Conservation (phyloP, 2,329 filamentous ascomycete genomes). For the Sarocladium strictum region DNA sequence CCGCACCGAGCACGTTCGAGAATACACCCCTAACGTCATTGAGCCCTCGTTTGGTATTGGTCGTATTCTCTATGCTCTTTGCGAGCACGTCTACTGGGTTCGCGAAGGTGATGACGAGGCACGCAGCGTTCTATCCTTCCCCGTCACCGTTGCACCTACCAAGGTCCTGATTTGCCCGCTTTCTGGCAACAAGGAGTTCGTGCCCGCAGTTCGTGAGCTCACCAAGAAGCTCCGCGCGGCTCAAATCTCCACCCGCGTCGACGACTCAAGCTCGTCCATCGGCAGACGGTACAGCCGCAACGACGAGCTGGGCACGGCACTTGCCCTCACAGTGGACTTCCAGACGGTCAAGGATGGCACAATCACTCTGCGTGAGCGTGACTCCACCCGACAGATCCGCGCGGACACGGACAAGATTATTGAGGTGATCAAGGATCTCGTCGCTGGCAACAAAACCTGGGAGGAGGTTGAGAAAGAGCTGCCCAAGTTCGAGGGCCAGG, state of each 20-base stretch:
- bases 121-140: slow-evolving; percentile 59
- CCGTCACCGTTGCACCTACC: slow-evolving; percentile 73
- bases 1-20: slow-evolving; percentile 74
- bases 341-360: slow-evolving; percentile 84
- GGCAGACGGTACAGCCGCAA: slow-evolving; percentile 93
- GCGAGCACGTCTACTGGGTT: slow-evolving; percentile 95
- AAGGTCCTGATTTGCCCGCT: slow-evolving; percentile 92
- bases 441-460: slow-evolving; percentile 49
- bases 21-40: slow-evolving; percentile 93
- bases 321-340: slow-evolving; percentile 94
- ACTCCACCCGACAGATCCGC: slow-evolving; percentile 86
- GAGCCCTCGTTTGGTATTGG: slow-evolving; percentile 98
- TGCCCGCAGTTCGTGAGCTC: slow-evolving; percentile 66
- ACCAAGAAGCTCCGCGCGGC: slow-evolving; percentile 69
- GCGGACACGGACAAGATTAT: slow-evolving; percentile 76
- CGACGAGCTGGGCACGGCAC: slow-evolving; percentile 90
- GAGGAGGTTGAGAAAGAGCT: slow-evolving; percentile 68
- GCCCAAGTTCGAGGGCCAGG: slow-evolving; percentile 79
- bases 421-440: slow-evolving; percentile 58
- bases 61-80: slow-evolving; percentile 84
- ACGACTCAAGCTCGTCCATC: slow-evolving; percentile 86
- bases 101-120: slow-evolving; percentile 66
- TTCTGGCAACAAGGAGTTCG: slow-evolving; percentile 74
- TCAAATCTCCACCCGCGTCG: slow-evolving; percentile 77
- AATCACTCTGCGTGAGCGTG: slow-evolving; percentile 83